A percentile compares a stretch with the other conserved stretches of the same genome.
Conservation (phyloP, 371 early-diverging fungal genomes). For the Conidiobolus incongruus region DNA sequence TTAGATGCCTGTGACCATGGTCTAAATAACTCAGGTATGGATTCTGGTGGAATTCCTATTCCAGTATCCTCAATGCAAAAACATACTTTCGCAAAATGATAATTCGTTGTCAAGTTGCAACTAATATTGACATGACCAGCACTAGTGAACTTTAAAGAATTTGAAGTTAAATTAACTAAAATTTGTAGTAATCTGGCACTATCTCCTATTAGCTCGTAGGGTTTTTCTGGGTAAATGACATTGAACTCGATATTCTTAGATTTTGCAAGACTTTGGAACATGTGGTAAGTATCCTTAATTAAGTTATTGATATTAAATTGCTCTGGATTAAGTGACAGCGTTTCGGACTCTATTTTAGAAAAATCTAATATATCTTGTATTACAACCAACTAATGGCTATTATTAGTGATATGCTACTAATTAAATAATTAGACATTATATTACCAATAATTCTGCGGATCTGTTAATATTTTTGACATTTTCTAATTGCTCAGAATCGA, state of each 20-base stretch:
- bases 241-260: neutral
- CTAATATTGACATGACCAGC: conserved; percentile 10
- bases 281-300: neutral
- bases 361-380: conserved; percentile 4
- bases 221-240: neutral
- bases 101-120: neutral
- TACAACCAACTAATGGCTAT: conserved; percentile 9
- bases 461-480: neutral
- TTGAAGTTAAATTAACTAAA: conserved; percentile 26
- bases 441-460: neutral
- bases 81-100: no score
- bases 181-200: conserved; percentile 21
- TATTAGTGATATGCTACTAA: no score
- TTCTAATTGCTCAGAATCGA: conserved; percentile 1
- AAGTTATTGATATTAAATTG: neutral
- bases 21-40: conserved; percentile 23
- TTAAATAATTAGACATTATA: no score
- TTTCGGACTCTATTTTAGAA: conserved; percentile 1
- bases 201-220: conserved; percentile 16
- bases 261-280: neutral
- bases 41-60: conserved; percentile 27
- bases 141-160: conserved; percentile 41
- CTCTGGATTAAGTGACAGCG: neutral
- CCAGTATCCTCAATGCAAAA: conserved; percentile 38
- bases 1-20: conserved; percentile 38